Percentiles rank a stretch among this genome's conserved stretches.
These are phyloP conservation scores for Aspergillus proliferans DNA, from an alignment of 2,329 filamentous ascomycete genomes.

Conservation along the genomic window DNA sequence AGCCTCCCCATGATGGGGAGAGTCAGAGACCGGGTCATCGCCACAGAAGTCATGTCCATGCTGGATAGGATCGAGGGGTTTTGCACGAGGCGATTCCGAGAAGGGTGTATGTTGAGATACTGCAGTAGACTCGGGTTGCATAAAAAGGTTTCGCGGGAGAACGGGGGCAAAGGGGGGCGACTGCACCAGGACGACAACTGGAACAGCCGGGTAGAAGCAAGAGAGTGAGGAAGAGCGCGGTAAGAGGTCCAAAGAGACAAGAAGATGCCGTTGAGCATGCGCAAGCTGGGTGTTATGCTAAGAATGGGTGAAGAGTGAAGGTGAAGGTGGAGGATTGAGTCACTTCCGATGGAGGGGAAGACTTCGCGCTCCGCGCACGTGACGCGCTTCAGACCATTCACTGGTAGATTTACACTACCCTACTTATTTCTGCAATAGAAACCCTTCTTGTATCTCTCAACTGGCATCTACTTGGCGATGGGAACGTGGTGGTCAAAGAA, in stretches of 20 bases:
- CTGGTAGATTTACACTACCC: no score
- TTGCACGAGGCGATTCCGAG: conserved; percentile 33
- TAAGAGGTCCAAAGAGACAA: conserved; percentile 49
- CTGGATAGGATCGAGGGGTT: conserved; percentile 42
- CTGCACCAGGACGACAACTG: conserved; percentile 49
- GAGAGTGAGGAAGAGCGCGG: conserved; percentile 2
- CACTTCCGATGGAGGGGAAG: no score
- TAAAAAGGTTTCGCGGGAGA: conserved; percentile 49
- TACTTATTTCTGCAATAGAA: no score
- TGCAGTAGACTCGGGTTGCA: conserved; percentile 56
- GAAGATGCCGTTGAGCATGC: conserved; percentile 53
- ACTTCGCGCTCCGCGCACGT: no score
- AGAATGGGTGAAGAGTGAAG: no score
- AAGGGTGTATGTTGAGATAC: conserved; percentile 42
- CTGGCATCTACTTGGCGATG: no score
- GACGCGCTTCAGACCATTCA: no score
- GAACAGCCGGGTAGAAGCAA: conserved; percentile 41
- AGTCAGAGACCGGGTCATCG: conserved; percentile 39
- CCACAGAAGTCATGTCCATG: conserved; percentile 51
- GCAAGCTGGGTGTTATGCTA: background rate
- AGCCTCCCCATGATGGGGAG: conserved; percentile 36
- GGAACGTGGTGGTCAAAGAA: background rate
- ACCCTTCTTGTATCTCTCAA: no score
- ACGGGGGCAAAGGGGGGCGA: conserved; percentile 35
- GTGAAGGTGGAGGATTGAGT: no score